Base-by-base conservation (phyloP, 2,329 filamentous ascomycete species). In the Fonsecaea monophora region DNA sequence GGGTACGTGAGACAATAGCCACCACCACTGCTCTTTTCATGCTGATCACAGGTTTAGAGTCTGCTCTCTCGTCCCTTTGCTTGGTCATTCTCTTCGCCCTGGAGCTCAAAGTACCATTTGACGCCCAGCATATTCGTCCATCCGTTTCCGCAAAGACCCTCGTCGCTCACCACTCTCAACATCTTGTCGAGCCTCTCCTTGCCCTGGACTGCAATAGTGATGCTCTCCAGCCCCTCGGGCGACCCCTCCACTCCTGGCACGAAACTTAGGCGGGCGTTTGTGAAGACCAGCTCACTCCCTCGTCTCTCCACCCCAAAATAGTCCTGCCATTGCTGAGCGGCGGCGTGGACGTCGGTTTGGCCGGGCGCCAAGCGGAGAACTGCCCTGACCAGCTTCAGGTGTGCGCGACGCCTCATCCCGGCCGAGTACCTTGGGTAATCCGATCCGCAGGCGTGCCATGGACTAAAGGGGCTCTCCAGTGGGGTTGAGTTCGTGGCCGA, bases 401-500 rank as follows among this genome's bases (percentile, higher is more conserved):
- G 74, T 8, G 73, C 72, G 42, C 73, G 60, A 7, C 75, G 74
- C 62, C 74, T 76, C 80, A 82, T 82, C 4, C 64, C 74, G 0
- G 73, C 67, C 10, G 71, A 75, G 66, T 82, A 82, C 1, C 48
- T 57, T 13, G 72, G 64, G 66, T 79, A 75, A 40, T 79, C 73
- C 1, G 73, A 64, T 0, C 81, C 81, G 60, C 78, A 81, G 0
- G 80, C 78, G 70, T 83, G 80, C 81, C 81, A 83, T 1, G 78
- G 80, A 9, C 78, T 79, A 71, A 81, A 81, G 2, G 73, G 73
- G 4, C 76, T 72, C 45, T 70, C 69, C 2, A 83, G 65, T 0
- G 80, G 80, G n/a, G 73, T 75, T 0, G 78, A 77, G 59, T 81
- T 80, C 21, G 71, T 68, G 1, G 73, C 64, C 15, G 72, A 74